Evolutionary conservation across 2,329 filamentous ascomycete species (phyloP).

Genomic region (Trichophaea hybrida): DNA sequence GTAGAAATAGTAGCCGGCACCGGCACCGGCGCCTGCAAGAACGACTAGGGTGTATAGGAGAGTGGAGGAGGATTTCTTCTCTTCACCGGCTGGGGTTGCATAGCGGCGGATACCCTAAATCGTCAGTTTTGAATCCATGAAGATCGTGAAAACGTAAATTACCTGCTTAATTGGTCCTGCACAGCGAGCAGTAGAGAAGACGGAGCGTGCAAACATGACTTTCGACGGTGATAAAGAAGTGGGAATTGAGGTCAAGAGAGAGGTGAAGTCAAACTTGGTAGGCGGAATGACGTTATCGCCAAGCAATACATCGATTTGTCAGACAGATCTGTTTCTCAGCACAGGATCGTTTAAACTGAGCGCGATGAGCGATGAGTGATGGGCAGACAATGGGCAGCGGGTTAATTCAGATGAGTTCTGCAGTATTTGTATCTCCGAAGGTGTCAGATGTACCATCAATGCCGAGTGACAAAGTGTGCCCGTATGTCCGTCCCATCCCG

Average conservation of each 20-base stretch:
- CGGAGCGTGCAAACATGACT: constrained; percentile 52
- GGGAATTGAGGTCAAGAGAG: neutral
- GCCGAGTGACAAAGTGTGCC: neutral
- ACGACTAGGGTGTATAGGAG: constrained; percentile 43
- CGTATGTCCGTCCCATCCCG: neutral
- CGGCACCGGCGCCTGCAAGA: constrained; percentile 45
- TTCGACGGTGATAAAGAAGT: neutral
- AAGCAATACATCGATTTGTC: neutral
- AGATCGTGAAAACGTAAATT: constrained; percentile 28
- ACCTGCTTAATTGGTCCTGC: constrained; percentile 53
- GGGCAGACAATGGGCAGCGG: too few species aligned
- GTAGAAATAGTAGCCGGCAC: constrained; percentile 41
- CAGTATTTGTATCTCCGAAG: neutral
- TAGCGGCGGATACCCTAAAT: constrained; percentile 53
- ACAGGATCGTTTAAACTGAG: neutral
- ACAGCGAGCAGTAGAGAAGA: constrained; percentile 39
- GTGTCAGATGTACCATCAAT: neutral
- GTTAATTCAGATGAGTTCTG: neutral
- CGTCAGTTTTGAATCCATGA: constrained; percentile 10
- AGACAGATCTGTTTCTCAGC: neutral
- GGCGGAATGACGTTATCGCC: neutral
- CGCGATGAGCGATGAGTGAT: neutral
- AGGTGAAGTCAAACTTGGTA: neutral
- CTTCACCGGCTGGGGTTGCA: constrained; percentile 45
- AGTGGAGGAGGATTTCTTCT: constrained; percentile 44